phyloP scores from a whole-genome alignment of 768 basidiomycete genomes.

The Leccinum subtestaceum region DNA sequence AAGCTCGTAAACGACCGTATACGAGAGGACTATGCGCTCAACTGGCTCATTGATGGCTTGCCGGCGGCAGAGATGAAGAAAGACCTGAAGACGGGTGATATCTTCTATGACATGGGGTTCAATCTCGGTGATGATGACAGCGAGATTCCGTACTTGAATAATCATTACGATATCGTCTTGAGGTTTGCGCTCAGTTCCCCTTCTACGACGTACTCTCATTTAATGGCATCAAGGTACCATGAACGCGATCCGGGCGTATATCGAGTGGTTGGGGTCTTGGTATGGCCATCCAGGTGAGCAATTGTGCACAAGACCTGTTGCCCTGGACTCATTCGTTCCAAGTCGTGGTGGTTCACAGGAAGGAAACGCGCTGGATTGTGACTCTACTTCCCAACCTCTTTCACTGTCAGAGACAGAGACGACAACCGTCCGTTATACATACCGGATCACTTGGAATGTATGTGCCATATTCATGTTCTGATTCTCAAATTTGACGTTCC shows the following conservation, averaged over 20 bases:
- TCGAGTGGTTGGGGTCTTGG: constrained; percentile 89
- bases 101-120: constrained; percentile 93
- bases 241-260: constrained; percentile 62
- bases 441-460: constrained; percentile 84
- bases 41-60: constrained; percentile 93
- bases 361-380: constrained; percentile 47
- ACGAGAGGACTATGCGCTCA: constrained; percentile 87
- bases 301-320: neutral
- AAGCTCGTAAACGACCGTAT: constrained; percentile 92
- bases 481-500: constrained; percentile 1
- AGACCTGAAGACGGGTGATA: constrained; percentile 73
- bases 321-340: constrained; percentile 3
- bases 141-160: constrained; percentile 73
- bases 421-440: constrained; percentile 80
- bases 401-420: constrained; percentile 56
- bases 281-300: constrained; percentile 61
- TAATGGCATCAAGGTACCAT: constrained; percentile 64
- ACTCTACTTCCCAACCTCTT: constrained; percentile 44
- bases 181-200: constrained; percentile 42
- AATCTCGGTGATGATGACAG: constrained; percentile 78
- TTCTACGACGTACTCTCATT: constrained; percentile 7
- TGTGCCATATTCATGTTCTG: constrained; percentile 25
- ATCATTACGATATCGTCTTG: constrained; percentile 88
- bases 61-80: constrained; percentile 92
- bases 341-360: constrained; percentile 67